Evolutionary conservation across 2,329 filamentous ascomycete species (phyloP).

Genomic region (Fusarium nurragi): DNA sequence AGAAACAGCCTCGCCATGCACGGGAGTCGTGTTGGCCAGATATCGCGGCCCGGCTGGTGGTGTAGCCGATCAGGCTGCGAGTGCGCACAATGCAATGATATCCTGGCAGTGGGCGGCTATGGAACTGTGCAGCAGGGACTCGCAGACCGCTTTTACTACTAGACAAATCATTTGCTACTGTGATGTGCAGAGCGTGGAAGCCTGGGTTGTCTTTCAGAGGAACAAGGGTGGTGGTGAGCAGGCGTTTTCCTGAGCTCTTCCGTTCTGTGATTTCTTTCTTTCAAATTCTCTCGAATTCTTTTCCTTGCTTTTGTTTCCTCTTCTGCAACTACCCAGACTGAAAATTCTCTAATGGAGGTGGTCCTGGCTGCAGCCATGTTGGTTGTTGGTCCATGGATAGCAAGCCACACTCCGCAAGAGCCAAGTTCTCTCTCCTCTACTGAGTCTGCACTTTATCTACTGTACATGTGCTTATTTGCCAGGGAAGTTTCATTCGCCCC

Average conservation of each 20-base stretch:
- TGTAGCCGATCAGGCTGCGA: constrained; percentile 1
- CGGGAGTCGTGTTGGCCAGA: not conserved
- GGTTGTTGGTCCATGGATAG: not conserved
- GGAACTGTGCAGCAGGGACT: not conserved
- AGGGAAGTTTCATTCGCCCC: not conserved
- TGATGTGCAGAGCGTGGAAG: not conserved
- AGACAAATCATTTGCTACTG: not conserved
- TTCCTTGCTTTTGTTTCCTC: not conserved
- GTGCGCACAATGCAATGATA: not conserved
- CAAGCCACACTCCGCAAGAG: not conserved
- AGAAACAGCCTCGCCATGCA: not conserved
- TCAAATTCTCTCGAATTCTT: too few species aligned
- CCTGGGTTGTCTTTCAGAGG: not conserved
- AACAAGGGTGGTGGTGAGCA: not conserved
- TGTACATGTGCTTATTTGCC: not conserved
- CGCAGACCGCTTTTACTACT: not conserved
- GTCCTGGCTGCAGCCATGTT: not conserved
- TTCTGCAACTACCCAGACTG: not conserved
- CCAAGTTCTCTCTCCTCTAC: constrained; percentile 6
- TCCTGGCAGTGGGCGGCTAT: not conserved
- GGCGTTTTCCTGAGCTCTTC: not conserved
- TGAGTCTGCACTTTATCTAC: not conserved
- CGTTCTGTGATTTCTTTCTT: too few species aligned
- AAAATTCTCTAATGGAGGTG: not conserved
- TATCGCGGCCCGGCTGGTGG: not conserved